These are phyloP conservation scores for Paramicrosporidium saccamoebae DNA, from an alignment of 371 early-diverging fungal genomes.

Conservation along the genomic window DNA sequence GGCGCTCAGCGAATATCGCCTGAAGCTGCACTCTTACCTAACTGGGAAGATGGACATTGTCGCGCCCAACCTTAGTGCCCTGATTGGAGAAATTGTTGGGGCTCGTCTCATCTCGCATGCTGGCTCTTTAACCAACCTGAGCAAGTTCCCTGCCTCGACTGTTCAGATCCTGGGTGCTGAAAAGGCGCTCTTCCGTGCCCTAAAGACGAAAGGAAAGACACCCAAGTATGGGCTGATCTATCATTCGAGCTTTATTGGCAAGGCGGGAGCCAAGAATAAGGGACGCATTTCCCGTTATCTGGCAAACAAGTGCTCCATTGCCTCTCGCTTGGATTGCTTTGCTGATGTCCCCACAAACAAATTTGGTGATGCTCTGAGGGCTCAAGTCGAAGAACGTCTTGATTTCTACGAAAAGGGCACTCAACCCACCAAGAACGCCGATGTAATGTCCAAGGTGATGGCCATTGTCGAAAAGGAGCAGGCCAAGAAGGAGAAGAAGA, in stretches of 20 bases:
- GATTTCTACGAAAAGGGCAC: constrained; percentile 65
- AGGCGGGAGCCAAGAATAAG: constrained; percentile 84
- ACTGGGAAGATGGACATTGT: constrained; percentile 74
- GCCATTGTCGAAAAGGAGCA: constrained; percentile 20
- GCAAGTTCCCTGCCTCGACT: constrained; percentile 89
- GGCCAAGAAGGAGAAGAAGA: constrained; percentile 14
- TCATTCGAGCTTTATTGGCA: constrained; percentile 76
- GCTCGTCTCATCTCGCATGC: constrained; percentile 84
- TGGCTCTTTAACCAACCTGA: constrained; percentile 79
- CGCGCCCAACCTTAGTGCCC: constrained; percentile 87
- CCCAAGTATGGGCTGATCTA: constrained; percentile 97
- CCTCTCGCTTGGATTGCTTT: constrained; percentile 92
- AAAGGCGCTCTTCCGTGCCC: constrained; percentile 67
- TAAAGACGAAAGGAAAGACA: constrained; percentile 90
- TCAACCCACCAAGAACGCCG: constrained; percentile 59
- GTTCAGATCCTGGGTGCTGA: constrained; percentile 97
- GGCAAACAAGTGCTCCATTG: constrained; percentile 93
- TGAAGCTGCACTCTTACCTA: constrained; percentile 58
- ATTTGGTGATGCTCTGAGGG: constrained; percentile 80
- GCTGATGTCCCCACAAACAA: constrained; percentile 41
- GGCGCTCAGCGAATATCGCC: constrained; percentile 63
- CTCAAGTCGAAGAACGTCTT: constrained; percentile 84
- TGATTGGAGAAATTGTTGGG: constrained; percentile 86
- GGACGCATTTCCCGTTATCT: constrained; percentile 89
- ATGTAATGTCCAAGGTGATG: constrained; percentile 65